phyloP scores from a whole-genome alignment of 2,329 filamentous ascomycete species.

The Exophiala sp. region DNA sequence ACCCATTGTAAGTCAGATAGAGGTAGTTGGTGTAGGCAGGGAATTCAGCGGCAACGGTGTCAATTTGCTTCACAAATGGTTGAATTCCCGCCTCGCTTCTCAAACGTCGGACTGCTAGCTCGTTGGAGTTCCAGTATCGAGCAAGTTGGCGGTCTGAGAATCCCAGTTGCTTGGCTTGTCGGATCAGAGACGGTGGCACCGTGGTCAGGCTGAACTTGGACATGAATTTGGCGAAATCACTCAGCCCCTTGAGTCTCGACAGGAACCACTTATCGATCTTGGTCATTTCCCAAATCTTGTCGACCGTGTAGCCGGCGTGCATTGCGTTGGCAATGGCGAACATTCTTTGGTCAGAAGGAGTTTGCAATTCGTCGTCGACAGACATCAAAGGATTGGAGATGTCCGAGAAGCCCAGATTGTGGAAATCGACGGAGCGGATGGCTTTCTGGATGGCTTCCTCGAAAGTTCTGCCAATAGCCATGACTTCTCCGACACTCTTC shows the following conservation, averaged over 20 bases:
- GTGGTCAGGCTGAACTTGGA: slow-evolving; percentile 61
- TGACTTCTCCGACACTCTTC: slow-evolving; percentile 99
- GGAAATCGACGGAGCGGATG: slow-evolving; percentile 88
- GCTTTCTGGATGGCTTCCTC: slow-evolving; percentile 99
- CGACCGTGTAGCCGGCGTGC: slow-evolving; percentile 85
- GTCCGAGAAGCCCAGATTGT: slow-evolving; percentile 91
- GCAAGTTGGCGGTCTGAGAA: slow-evolving; percentile 92
- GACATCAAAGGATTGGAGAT: slow-evolving; percentile 80
- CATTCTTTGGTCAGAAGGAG: slow-evolving; percentile 91
- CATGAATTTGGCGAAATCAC: slow-evolving; percentile 80
- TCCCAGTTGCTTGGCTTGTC: slow-evolving; percentile 84
- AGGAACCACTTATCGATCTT: slow-evolving; percentile 99
- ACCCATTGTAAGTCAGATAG: slow-evolving; percentile 91
- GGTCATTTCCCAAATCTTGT: slow-evolving; percentile 97
- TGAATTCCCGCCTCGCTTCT: slow-evolving; percentile 80
- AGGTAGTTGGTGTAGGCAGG: slow-evolving; percentile 92
- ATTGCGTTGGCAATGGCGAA: slow-evolving; percentile 98
- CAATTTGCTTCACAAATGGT: slow-evolving; percentile 94
- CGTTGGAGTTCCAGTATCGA: slow-evolving; percentile 90
- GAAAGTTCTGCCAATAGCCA: slow-evolving; percentile 94
- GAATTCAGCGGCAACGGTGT: slow-evolving; percentile 96
- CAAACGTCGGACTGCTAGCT: slow-evolving; percentile 77
- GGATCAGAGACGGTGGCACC: slow-evolving; percentile 59
- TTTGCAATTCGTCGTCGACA: slow-evolving; percentile 92
- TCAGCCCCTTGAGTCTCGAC: slow-evolving; percentile 81